Conservation (phyloP, 148 eudicot species). For the Amaranthus cruentus region DNA sequence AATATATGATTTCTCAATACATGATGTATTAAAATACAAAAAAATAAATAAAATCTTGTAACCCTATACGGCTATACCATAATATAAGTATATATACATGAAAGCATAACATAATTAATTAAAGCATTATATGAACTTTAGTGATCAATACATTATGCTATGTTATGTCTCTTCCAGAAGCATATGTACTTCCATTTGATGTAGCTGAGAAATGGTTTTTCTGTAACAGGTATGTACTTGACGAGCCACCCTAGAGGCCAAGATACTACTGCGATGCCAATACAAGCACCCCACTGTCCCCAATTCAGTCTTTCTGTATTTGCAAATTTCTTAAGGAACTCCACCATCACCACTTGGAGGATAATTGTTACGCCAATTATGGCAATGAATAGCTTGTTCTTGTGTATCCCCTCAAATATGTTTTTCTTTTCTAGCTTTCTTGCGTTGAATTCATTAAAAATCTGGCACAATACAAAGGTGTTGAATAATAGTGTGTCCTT, state of each 20-base stretch:
- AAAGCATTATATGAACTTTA: background rate
- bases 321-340: conserved; percentile 32
- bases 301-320: conserved; percentile 30
- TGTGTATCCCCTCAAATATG: conserved; percentile 29
- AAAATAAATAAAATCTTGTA: too few relatives aligned
- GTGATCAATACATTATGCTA: background rate
- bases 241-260: conserved; percentile 34
- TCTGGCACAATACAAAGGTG: conserved; percentile 31
- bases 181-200: conserved; percentile 19
- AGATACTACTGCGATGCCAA: conserved; percentile 24
- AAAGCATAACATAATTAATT: background rate
- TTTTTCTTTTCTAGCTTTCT: conserved; percentile 33
- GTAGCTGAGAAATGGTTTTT: conserved; percentile 28
- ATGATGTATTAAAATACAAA: too few relatives aligned
- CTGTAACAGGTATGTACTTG: conserved; percentile 29
- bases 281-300: conserved; percentile 33
- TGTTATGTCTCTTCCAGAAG: conserved; percentile 14
- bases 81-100: background rate
- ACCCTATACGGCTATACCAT: too few relatives aligned
- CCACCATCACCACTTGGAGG: conserved; percentile 37
- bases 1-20: too few relatives aligned
- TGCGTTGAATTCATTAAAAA: conserved; percentile 33
- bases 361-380: conserved; percentile 23
- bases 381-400: conserved; percentile 26
- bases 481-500: conserved; percentile 33